Base-by-base conservation (phyloP, 2,329 filamentous ascomycete genomes). In the Ilyonectria robusta region DNA sequence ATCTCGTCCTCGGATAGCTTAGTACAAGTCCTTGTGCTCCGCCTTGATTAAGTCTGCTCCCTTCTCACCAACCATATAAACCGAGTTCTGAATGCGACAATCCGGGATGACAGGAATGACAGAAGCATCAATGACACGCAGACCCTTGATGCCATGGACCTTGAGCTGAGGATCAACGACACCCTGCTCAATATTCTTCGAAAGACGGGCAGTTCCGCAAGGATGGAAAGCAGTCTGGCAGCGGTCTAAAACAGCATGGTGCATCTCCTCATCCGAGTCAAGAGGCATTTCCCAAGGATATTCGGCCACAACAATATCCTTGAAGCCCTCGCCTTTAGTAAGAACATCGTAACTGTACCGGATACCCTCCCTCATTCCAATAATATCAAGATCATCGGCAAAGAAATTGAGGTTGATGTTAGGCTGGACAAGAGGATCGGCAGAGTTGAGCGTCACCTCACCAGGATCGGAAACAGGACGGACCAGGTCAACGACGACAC, bases 201-300 rank as follows among this genome's bases (percentile, higher is more conserved):
- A 84, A 11, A 91, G 80, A 21, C 88, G 84, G 5, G 81, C 77
- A 7, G 86, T 89, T 50, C 89, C 88, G 57, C 86, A 89, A 3
- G 88, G 87, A 70, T 89, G 86, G 79, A 88, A 89, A 0, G 82
- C 84, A 3, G 88, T 91, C 79, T 91, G 87, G 33, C 79, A 86
- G n/a, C 88, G 81, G 62, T 91, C 88, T 7, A 91, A 76, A 11
- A 91, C 84, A 44, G 83, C 79, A 55, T 82, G 81, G 46, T 86
- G 84, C 88, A 91, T 91, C 2, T 80, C 84, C 63, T 85, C 84
- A 59, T 91, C 87, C 1, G 82, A 83, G 13, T 86, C 73, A 2
- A 85, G 81, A 0, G 88, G 88, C 86, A 91, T 89, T 0, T 83
- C 78, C 87, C 87, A 90, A 0, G 89, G 89, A 73, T 90, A 91